Conservation (phyloP, 106 monocot species). For the Vanilla planifolia region DNA sequence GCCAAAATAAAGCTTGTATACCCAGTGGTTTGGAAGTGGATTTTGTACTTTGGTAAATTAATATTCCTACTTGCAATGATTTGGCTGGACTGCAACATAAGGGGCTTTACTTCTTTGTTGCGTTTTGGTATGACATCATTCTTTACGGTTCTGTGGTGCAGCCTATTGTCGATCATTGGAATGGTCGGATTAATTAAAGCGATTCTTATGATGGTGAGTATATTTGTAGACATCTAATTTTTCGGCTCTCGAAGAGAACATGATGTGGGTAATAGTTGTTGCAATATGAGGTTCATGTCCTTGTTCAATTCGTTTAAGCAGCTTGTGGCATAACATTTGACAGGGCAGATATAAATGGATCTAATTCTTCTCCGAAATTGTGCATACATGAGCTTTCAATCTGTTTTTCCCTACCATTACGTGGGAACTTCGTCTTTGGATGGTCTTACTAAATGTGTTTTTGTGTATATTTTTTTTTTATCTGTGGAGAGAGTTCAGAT, state of each 20-base stretch:
- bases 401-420: no score
- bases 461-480: not conserved
- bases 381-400: no score
- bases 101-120: conserved; percentile 78
- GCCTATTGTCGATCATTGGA: conserved; percentile 50
- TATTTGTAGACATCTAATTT: not conserved
- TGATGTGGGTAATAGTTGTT: no score
- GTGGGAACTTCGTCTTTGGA: not conserved
- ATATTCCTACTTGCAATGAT: conserved; percentile 49
- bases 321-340: not conserved
- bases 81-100: conserved; percentile 70
- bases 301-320: no score
- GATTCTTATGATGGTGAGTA: conserved; percentile 47
- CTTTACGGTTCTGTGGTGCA: conserved; percentile 77
- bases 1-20: conserved; percentile 33
- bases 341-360: not conserved
- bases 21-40: conserved; percentile 54
- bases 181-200: conserved; percentile 81
- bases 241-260: no score
- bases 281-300: no score
- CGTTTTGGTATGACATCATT: conserved; percentile 79
- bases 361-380: no score
- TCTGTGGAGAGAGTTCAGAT: no score
- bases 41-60: conserved; percentile 48
- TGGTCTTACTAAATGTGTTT: not conserved